A percentile compares a stretch with the other conserved stretches of the same genome.
phyloP scores from a whole-genome alignment of 768 basidiomycete species.

The Clitopilus hobsonii region DNA sequence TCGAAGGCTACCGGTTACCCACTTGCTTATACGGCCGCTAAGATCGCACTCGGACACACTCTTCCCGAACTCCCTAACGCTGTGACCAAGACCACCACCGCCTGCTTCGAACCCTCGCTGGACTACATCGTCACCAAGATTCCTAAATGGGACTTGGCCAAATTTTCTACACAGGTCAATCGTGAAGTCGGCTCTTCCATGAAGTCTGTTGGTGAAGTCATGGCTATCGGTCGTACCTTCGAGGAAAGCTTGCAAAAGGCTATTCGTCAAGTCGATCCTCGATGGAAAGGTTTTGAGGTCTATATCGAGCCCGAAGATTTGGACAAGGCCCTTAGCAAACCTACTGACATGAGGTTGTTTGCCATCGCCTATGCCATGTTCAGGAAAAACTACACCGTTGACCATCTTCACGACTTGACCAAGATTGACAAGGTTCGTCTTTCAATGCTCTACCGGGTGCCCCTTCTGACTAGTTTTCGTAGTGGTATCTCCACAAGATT shows the following conservation, averaged over 20 bases:
- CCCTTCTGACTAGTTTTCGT: neutral
- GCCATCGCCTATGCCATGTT: constrained; percentile 98
- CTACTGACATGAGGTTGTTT: constrained; percentile 95
- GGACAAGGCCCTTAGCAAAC: constrained; percentile 70
- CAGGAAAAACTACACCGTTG: constrained; percentile 86
- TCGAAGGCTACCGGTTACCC: constrained; percentile 99
- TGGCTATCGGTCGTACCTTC: constrained; percentile 99
- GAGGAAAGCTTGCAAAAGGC: constrained; percentile 99
- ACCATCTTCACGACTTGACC: constrained; percentile 86
- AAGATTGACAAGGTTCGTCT: constrained; percentile 89
- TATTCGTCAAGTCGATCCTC: constrained; percentile 94
- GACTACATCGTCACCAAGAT: constrained; percentile 99
- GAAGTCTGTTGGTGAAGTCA: constrained; percentile 99
- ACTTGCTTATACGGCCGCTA: constrained; percentile 97
- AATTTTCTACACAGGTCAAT: constrained; percentile 92
- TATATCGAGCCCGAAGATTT: constrained; percentile 85
- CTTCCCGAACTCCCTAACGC: constrained; percentile 98
- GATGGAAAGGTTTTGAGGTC: constrained; percentile 96
- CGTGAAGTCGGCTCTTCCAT: constrained; percentile 95
- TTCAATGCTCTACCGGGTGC: neutral
- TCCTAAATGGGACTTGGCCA: constrained; percentile 98
- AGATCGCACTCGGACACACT: constrained; percentile 96
- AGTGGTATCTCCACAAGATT: constrained; percentile 99
- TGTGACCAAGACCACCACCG: constrained; percentile 98
- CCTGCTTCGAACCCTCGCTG: constrained; percentile 97